A percentile compares a stretch with the other conserved stretches of the same genome.
Evolutionary conservation across 164 flowering plant species (phyloP).

Genomic region (Vitis riparia): DNA sequence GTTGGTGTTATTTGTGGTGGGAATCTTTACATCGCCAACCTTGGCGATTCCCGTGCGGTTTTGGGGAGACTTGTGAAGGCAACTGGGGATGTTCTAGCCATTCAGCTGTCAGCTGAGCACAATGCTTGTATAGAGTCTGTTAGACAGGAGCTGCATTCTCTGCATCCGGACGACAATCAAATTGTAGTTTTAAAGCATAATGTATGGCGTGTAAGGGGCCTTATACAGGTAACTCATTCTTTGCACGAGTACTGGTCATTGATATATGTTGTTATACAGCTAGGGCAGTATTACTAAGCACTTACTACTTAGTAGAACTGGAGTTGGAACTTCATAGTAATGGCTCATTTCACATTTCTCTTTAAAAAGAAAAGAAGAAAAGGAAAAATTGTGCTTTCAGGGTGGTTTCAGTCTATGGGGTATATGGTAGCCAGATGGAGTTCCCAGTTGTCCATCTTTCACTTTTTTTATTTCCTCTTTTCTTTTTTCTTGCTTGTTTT

Average conservation of each 20-base stretch:
- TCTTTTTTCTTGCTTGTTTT: too few relatives aligned
- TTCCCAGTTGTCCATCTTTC: too few relatives aligned
- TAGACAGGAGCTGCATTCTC: conserved; percentile 50
- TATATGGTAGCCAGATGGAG: too few relatives aligned
- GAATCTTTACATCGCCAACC: conserved; percentile 58
- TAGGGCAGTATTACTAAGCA: not conserved
- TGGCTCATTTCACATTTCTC: too few relatives aligned
- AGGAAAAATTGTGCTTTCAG: too few relatives aligned
- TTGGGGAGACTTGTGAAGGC: conserved; percentile 58
- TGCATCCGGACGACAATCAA: conserved; percentile 64
- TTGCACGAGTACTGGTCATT: not conserved
- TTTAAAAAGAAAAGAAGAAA: too few relatives aligned
- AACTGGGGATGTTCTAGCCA: conserved; percentile 49
- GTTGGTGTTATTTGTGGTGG: conserved; percentile 57
- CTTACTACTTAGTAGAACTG: not conserved
- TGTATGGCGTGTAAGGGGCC: conserved; percentile 77
- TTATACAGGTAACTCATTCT: conserved; percentile 49
- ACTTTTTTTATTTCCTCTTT: too few relatives aligned
- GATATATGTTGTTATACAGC: not conserved
- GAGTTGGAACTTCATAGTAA: not conserved
- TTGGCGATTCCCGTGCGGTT: conserved; percentile 73
- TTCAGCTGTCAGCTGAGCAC: conserved; percentile 60
- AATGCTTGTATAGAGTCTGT: conserved; percentile 58
- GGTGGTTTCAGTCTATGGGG: too few relatives aligned
- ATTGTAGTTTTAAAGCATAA: conserved; percentile 69